Evolutionary conservation across 805 yeast species (phyloP), one percentile per base, ranked within the genome.

Genomic region (Barnettozyma botsteinii): DNA sequence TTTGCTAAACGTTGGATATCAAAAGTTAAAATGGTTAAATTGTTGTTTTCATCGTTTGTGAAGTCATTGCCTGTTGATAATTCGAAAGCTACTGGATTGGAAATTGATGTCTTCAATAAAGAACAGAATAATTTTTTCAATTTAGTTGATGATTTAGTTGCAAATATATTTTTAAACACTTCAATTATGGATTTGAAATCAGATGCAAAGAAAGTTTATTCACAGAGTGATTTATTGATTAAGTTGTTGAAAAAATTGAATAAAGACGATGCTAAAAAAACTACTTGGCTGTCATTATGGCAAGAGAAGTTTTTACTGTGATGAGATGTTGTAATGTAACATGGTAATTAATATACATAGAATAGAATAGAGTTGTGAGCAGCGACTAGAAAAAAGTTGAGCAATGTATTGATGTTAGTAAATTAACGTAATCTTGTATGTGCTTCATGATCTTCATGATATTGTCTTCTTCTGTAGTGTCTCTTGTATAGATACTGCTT

Each of bases 241-340:
- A 30, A 39, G 9, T 35, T 51, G 17, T 50, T 80, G 13, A 68
- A 66, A 36, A 58, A 52, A 10, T 60, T 77, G 28, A 81, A 80
- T 48, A 66, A 64, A 40, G 55, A 58, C 8, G 75, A 74, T 43
- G 71, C 69, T 12, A 71, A 70, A 47, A 80, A 75, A 55, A 59
- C 67, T n/a, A 72, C 70, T 53, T 79, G 85, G 83, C 60, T 77
- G 37, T 61, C 60, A 24, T 64, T 79, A 4, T 77, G 84, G 81
- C 60, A 59, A 33, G 47, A 59, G 1, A 77, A 75, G 54, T 77
- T 52, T 25, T 20, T 37, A 7, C 5, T 17, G 8, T 33, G 17
- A 13, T 15, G 18, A 19, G n/a, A 17, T 33, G 12, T 31, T n/a
- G n/a, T n/a, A n/a, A n/a, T n/a, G n/a, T n/a, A n/a, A n/a, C n/a